These are phyloP conservation scores for Hericium alpestre DNA, from an alignment of 768 basidiomycete genomes.

Conservation along the genomic window DNA sequence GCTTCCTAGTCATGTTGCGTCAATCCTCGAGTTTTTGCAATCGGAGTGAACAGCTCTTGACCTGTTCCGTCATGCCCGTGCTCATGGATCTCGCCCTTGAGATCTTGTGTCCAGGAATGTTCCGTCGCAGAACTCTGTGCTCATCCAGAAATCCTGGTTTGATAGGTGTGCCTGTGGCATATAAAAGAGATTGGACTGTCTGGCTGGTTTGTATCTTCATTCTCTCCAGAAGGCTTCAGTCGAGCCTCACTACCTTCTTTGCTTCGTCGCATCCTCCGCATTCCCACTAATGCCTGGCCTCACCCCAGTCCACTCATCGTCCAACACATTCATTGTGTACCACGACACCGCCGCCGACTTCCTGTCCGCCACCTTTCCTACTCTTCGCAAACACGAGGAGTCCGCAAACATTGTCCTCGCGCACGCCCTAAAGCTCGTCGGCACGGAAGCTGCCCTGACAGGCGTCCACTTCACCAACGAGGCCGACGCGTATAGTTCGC, in stretches of 20 bases:
- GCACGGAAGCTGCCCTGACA: constrained; percentile 27
- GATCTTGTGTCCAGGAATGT: not conserved
- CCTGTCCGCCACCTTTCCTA: constrained; percentile 29
- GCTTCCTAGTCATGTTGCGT: not conserved
- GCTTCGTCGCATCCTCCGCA: not conserved
- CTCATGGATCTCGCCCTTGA: not conserved
- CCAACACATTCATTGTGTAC: constrained; percentile 23
- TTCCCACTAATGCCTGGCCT: constrained; percentile 22
- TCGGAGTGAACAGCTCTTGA: not conserved
- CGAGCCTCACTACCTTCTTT: not conserved
- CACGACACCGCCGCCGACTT: constrained; percentile 32
- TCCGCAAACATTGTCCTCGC: constrained; percentile 45
- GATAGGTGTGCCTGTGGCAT: not conserved
- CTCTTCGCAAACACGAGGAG: constrained; percentile 33
- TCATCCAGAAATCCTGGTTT: not conserved
- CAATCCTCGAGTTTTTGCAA: not conserved
- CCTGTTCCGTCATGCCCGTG: not conserved
- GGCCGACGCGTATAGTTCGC: constrained; percentile 21
- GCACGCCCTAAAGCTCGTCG: constrained; percentile 35
- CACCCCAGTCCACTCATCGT: constrained; percentile 14
- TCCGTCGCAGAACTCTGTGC: not conserved
- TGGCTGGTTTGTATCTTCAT: not conserved
- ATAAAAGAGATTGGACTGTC: not conserved
- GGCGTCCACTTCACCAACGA: constrained; percentile 26
- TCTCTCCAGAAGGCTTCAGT: not conserved